Evolutionary conservation across 345 rosid genomes (phyloP).

Genomic region (Linum tenue): DNA sequence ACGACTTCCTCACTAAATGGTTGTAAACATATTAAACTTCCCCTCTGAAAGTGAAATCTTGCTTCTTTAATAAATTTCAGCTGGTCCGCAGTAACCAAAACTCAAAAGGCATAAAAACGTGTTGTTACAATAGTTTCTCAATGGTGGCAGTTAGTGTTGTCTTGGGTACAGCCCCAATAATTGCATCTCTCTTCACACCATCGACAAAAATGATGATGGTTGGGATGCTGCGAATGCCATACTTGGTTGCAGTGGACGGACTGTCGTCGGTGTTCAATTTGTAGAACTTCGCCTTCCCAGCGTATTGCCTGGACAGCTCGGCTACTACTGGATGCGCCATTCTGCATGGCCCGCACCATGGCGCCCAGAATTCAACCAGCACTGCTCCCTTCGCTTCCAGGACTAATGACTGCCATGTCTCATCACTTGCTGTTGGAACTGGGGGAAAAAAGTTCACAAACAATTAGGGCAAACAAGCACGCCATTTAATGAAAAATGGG

Average conservation of each 20-base stretch:
- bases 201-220: slow-evolving; percentile 37
- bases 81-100: too few species aligned
- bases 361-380: slow-evolving; percentile 50
- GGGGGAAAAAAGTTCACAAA: background rate
- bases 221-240: slow-evolving; percentile 44
- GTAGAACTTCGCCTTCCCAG: slow-evolving; percentile 39
- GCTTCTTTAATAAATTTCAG: too few species aligned
- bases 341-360: slow-evolving; percentile 53
- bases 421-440: slow-evolving; percentile 30
- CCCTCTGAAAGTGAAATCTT: too few species aligned
- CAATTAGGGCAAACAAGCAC: too few species aligned
- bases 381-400: slow-evolving; percentile 29
- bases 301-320: slow-evolving; percentile 32
- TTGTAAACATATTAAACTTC: too few species aligned
- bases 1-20: too few species aligned
- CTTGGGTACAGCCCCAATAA: slow-evolving; percentile 42
- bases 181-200: slow-evolving; percentile 42
- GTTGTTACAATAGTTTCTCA: slow-evolving; percentile 33
- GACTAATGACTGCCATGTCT: slow-evolving; percentile 31
- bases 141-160: slow-evolving; percentile 29
- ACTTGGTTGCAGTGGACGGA: slow-evolving; percentile 31
- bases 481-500: too few species aligned
- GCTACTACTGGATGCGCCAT: slow-evolving; percentile 39
- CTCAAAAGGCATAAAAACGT: too few species aligned
- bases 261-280: slow-evolving; percentile 41